Conservation (phyloP, 164 flowering plant species). For the Magnolia kwangsiensis region DNA sequence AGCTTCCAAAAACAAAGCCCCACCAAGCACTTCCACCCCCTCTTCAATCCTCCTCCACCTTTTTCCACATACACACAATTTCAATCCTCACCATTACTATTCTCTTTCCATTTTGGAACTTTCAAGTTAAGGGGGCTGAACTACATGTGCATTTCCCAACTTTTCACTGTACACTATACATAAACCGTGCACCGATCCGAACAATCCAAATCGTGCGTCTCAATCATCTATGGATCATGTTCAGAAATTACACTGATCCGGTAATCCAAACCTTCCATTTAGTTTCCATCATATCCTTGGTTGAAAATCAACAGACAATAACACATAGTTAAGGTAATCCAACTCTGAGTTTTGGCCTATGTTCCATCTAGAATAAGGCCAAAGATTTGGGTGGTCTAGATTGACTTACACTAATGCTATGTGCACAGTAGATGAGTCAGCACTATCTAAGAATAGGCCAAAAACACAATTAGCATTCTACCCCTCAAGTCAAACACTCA, state of each 20-base stretch:
- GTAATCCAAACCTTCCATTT: not conserved
- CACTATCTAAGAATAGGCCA: not conserved
- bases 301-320: no score
- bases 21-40: slow-evolving; percentile 4
- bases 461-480: not conserved
- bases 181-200: not conserved
- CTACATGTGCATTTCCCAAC: not conserved
- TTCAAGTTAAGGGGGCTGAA: slow-evolving; percentile 11
- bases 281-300: no score
- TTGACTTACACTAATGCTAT: not conserved
- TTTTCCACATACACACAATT: not conserved
- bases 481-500: not conserved
- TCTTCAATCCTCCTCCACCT: not conserved
- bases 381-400: not conserved
- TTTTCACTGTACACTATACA: not conserved
- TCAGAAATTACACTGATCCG: not conserved
- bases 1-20: not conserved
- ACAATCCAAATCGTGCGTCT: not conserved
- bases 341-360: not conserved
- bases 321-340: not conserved
- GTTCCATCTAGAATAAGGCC: not conserved
- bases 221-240: not conserved
- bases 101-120: not conserved
- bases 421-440: not conserved
- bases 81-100: slow-evolving; percentile 13